Base-by-base conservation (phyloP, 1,284 basidiomycete species). In the Cutaneotrichosporon sp. region DNA sequence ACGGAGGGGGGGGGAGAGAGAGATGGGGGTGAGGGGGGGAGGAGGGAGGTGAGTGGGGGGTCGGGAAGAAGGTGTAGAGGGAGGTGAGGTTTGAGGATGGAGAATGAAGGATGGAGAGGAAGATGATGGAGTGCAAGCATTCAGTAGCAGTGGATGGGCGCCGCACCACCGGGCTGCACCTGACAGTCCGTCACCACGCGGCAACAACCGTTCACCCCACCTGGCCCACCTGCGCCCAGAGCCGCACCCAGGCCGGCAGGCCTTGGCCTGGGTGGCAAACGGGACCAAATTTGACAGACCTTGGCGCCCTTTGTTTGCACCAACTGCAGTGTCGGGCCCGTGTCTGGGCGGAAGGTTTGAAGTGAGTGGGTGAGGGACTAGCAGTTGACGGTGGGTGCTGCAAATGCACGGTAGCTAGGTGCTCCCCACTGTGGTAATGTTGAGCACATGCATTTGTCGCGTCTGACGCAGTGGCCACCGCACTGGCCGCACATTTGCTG, bases 1-100 rank as follows among this genome's bases (percentile, higher is more conserved):
- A 60, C 69, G 69, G 65, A 45, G 31, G 54, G 22, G 34, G 34
- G 47, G 59, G 45, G 58, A n/a, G n/a, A n/a, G n/a, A n/a, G n/a
- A n/a, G n/a, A n/a, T n/a, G n/a, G n/a, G n/a, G n/a, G n/a, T n/a
- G 60, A 42, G 60, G 36, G 55, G 53, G 56, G 31, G 58, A 54
- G 64, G 56, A 42, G 25, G 50, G 47, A 51, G 58, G 56, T 56
- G 55, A 49, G 51, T 34, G 45, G 27, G 52, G 47, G 47, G 54
- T 54, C 60, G 49, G 62, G 54, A 46, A 42, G 47, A 62, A 60
- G 59, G 31, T 56, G 46, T 45, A 52, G 57, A 57, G 52, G 46
- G 42, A 47, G 57, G 43, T 46, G 65, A 52, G 42, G 47, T 20
- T 53, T 43, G 58, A 42, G 53, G 29, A 27, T 56, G 50, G 62